Base-by-base conservation (phyloP, 345 rosid genomes). In the Corymbia maculata region DNA sequence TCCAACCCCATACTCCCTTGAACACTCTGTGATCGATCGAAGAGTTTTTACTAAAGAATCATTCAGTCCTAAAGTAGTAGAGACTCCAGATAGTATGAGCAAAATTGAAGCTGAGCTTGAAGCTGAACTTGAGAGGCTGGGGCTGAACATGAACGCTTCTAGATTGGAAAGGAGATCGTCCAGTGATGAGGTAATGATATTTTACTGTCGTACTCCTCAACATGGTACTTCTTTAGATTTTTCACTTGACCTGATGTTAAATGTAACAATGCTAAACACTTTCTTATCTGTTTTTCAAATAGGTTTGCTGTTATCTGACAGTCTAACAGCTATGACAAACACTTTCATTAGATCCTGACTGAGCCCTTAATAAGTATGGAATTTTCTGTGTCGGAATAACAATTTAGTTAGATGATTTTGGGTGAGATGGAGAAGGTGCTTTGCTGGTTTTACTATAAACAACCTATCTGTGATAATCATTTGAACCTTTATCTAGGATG, bases 61-160 rank as follows among this genome's bases (percentile, higher is more conserved):
- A 79, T n/a, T 85, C 89, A 88, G 79, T 64, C 90, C 89, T 88
- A 92, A 90, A 85, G 94, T 91, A 47, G 93, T 84, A 47, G 93
- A 92, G 88, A 86, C 80, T 87, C 86, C 91, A 28, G 95, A 94
- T 85, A 91, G 94, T 88, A 93, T 93, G 93, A 94, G 98, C 88
- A 93, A 93, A 88, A 96, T 96, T 88, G 99, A 96, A 93, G 99
- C 98, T 36, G 99, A 96, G 93, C 97, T 97, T 91, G 98, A 96
- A 95, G 99, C 99, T 90, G 99, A 96, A 93, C 98, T 96, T 45
- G 95, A 94, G 92, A 95, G 95, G 93, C 92, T 97, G 95, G 98
- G 97, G 32, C 93, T 95, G 57, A 93, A 94, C 91, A 92, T 96
- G 89, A 91, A 91, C 86, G 64, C 90, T 28, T 88, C 96, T 86